Percentiles rank a stretch among this genome's conserved stretches.
Evolutionary conservation across 768 basidiomycete species (phyloP).

Genomic region (Hericium rajendrae): DNA sequence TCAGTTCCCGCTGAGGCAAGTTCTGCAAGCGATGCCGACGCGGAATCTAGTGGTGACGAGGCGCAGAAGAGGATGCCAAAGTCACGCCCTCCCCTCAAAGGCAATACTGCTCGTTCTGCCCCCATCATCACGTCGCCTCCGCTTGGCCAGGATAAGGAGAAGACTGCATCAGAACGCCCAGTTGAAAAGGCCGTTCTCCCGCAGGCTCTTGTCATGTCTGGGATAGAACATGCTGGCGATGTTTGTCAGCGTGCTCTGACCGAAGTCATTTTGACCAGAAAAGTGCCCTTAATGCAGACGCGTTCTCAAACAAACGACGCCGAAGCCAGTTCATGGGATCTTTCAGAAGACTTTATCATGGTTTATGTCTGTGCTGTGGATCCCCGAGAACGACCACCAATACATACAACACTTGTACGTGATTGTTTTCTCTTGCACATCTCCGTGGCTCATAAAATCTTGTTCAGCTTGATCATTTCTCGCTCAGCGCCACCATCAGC

Average conservation of each 20-base stretch:
- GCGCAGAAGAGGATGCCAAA: background rate
- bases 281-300: background rate
- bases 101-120: constrained; percentile 6
- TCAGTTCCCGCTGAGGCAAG: background rate
- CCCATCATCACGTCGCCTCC: background rate
- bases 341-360: constrained; percentile 62
- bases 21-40: background rate
- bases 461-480: constrained; percentile 63
- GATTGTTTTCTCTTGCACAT: background rate
- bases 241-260: constrained; percentile 50
- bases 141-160: constrained; percentile 5
- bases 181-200: constrained; percentile 30
- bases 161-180: constrained; percentile 1
- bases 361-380: constrained; percentile 66
- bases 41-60: background rate
- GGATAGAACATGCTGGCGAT: constrained; percentile 51
- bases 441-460: background rate
- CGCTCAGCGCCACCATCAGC: constrained; percentile 59
- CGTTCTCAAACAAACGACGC: constrained; percentile 18
- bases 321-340: constrained; percentile 31
- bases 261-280: constrained; percentile 29
- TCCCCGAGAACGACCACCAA: constrained; percentile 50
- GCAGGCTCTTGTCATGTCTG: constrained; percentile 55
- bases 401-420: constrained; percentile 59
- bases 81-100: background rate